These are phyloP conservation scores for Phytophthora quininea DNA, from an alignment of 352 stramenopile species.

Conservation along the genomic window DNA sequence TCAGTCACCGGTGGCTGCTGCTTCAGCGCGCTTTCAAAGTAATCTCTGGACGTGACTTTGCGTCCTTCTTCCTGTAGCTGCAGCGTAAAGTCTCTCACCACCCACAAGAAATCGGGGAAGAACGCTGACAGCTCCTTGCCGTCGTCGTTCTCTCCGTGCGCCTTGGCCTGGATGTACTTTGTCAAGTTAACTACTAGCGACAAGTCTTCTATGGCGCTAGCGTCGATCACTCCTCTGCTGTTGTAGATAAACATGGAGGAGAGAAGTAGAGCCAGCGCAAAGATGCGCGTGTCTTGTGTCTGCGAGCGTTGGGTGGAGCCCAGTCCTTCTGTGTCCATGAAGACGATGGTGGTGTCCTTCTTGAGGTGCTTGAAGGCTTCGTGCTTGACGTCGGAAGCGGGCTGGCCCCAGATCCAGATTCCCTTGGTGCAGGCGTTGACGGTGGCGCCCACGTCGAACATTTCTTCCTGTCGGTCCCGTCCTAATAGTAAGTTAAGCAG, in stretches of 20 bases:
- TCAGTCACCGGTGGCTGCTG: slow-evolving; percentile 52
- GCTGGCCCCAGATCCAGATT: slow-evolving; percentile 84
- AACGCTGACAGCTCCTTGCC: slow-evolving; percentile 57
- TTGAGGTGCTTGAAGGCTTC: slow-evolving; percentile 49
- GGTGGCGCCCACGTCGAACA: slow-evolving; percentile 79
- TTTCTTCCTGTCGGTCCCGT: slow-evolving; percentile 49
- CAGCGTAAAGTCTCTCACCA: slow-evolving; percentile 82
- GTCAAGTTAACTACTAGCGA: slow-evolving; percentile 81
- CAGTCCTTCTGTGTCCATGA: slow-evolving; percentile 83
- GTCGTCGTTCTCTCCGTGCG: slow-evolving; percentile 22
- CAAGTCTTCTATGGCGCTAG: slow-evolving; percentile 74
- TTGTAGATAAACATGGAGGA: slow-evolving; percentile 85
- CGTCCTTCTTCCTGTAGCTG: slow-evolving; percentile 64
- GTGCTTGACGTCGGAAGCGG: slow-evolving; percentile 18
- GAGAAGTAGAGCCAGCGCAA: slow-evolving; percentile 69
- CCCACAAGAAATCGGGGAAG: slow-evolving; percentile 78
- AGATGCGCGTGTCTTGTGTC: slow-evolving; percentile 78
- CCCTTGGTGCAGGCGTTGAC: slow-evolving; percentile 83
- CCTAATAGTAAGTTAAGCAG: slow-evolving; percentile 74
- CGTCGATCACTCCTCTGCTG: slow-evolving; percentile 76
- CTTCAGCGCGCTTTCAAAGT: slow-evolving; percentile 79
- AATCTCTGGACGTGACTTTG: slow-evolving; percentile 64
- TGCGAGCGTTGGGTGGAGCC: slow-evolving; percentile 65
- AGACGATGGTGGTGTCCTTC: slow-evolving; percentile 59
- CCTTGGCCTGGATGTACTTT: slow-evolving; percentile 73